phyloP scores from a whole-genome alignment of 164 flowering plant species.

The Berberis thunbergii region DNA sequence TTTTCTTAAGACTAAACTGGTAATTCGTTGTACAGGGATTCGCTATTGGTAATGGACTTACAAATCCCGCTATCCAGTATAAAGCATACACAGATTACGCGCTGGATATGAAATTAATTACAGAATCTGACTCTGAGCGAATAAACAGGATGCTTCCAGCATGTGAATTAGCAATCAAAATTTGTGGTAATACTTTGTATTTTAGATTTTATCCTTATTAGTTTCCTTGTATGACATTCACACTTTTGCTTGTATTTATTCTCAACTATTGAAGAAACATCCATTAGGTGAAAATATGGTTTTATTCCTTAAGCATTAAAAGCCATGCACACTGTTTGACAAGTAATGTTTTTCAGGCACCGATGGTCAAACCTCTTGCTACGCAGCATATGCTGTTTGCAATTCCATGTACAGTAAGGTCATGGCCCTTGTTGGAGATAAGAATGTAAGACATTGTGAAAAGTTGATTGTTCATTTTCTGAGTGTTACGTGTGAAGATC shows the following conservation, averaged over 20 bases:
- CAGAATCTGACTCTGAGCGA: constrained; percentile 35
- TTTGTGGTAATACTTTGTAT: constrained; percentile 41
- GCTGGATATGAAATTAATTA: constrained; percentile 42
- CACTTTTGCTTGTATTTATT: background rate
- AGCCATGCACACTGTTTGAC: background rate
- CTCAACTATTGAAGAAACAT: no score
- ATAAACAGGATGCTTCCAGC: constrained; percentile 35
- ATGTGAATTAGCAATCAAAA: constrained; percentile 43
- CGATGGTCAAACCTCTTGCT: constrained; percentile 36
- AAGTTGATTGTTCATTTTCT: no score
- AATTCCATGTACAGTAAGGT: constrained; percentile 41
- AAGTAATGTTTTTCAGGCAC: constrained; percentile 27
- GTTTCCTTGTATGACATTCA: background rate
- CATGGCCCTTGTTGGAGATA: constrained; percentile 33
- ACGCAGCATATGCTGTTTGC: constrained; percentile 38
- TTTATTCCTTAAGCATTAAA: background rate
- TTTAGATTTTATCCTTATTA: background rate
- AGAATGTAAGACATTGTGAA: constrained; percentile 32
- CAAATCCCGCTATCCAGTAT: constrained; percentile 69
- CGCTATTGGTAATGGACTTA: constrained; percentile 87
- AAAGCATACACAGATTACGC: constrained; percentile 74
- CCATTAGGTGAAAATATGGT: no score
- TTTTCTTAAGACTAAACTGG: background rate
- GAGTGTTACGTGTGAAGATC: no score
- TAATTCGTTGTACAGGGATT: constrained; percentile 49